These are phyloP conservation scores for Aspergillus quadricinctus DNA, from an alignment of 2,329 filamentous ascomycete genomes.

Conservation along the genomic window DNA sequence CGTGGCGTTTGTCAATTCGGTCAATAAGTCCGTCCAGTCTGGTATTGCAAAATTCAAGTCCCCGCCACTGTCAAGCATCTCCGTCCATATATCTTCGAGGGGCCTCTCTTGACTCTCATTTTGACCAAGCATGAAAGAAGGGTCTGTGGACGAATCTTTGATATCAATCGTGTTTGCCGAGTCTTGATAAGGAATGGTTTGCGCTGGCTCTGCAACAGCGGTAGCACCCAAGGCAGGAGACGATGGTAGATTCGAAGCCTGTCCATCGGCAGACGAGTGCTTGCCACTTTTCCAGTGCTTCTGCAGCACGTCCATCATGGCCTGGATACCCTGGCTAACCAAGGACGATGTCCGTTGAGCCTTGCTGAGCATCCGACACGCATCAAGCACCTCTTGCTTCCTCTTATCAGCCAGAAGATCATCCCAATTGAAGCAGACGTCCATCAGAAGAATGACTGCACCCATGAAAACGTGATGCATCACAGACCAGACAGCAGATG, in stretches of 20 bases:
- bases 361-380: slow-evolving; percentile 36
- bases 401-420: slow-evolving; percentile 33
- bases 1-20: slow-evolving; percentile 22
- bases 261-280: neutral
- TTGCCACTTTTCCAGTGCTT: slow-evolving; percentile 27
- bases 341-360: slow-evolving; percentile 29
- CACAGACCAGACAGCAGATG: slow-evolving; percentile 28
- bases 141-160: neutral
- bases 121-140: neutral
- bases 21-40: slow-evolving; percentile 29
- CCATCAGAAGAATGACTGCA: slow-evolving; percentile 36
- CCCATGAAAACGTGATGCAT: slow-evolving; percentile 41
- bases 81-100: slow-evolving; percentile 30
- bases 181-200: neutral
- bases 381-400: slow-evolving; percentile 34
- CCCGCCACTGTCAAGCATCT: slow-evolving; percentile 26
- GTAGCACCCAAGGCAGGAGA: neutral
- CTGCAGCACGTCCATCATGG: slow-evolving; percentile 33
- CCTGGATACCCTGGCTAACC: slow-evolving; percentile 32
- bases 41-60: slow-evolving; percentile 18
- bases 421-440: slow-evolving; percentile 39
- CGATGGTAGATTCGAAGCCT: neutral
- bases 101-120: slow-evolving; percentile 5
- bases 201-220: neutral
- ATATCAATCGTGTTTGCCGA: neutral